These are phyloP conservation scores for Penicillium robsamsonii DNA, from an alignment of 495 filamentous ascomycete species.

Conservation along the genomic window DNA sequence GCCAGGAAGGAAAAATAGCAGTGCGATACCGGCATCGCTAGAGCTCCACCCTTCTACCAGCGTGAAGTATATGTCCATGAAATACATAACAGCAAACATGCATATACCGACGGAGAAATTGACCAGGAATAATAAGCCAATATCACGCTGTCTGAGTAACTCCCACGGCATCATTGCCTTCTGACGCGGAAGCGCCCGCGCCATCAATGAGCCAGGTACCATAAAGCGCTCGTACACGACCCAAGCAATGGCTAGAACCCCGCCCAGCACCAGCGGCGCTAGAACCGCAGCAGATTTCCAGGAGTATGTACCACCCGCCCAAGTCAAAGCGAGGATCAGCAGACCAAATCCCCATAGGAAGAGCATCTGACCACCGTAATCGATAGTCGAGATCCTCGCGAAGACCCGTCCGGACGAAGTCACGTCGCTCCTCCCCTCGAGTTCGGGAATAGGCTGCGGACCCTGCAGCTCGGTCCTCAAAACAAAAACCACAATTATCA, in stretches of 20 bases:
- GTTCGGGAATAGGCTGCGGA: conserved; percentile 23
- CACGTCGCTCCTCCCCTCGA: conserved; percentile 1
- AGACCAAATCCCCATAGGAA: conserved; percentile 60
- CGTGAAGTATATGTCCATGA: conserved; percentile 58
- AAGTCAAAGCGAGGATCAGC: conserved; percentile 56
- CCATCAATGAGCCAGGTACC: conserved; percentile 42
- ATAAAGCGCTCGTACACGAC: conserved; percentile 56
- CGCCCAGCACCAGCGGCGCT: conserved; percentile 50
- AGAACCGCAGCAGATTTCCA: conserved; percentile 53
- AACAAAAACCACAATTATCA: conserved; percentile 29
- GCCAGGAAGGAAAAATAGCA: conserved; percentile 50
- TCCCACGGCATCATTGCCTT: conserved; percentile 57
- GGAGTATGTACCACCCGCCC: conserved; percentile 55
- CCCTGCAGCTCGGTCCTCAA: conserved; percentile 34
- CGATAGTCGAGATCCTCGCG: conserved; percentile 48
- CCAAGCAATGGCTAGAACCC: conserved; percentile 45
- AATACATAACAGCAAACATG: conserved; percentile 58
- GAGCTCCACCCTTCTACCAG: conserved; percentile 48
- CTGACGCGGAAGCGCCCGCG: conserved; percentile 45
- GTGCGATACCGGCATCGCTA: conserved; percentile 47
- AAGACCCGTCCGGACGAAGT: conserved; percentile 17
- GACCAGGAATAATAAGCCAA: conserved; percentile 50
- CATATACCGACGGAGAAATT: conserved; percentile 51
- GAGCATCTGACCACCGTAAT: conserved; percentile 53
- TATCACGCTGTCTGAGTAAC: conserved; percentile 49